A percentile compares a stretch with the other conserved stretches of the same genome.
phyloP scores from a whole-genome alignment of 371 early-diverging fungal species.

The Rhizomucor miehei region DNA sequence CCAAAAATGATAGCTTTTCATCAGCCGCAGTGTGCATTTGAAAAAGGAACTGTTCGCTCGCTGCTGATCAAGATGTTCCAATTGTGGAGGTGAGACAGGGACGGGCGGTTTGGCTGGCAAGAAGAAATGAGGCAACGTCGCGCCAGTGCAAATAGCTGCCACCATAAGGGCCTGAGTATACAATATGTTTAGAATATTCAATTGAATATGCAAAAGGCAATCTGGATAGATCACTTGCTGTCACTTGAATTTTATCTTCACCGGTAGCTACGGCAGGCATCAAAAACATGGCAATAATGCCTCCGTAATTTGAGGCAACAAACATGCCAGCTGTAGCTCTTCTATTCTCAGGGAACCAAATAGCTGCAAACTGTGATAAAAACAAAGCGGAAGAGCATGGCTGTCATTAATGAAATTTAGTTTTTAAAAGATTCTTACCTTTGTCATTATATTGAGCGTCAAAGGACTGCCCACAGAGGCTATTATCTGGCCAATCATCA shows the following conservation, averaged over 20 bases:
- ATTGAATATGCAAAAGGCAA: no score
- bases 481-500: conserved; percentile 59
- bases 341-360: conserved; percentile 31
- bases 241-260: conserved; percentile 21
- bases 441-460: conserved; percentile 58
- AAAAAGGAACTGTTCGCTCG: conserved; percentile 27
- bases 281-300: conserved; percentile 32
- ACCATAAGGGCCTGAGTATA: conserved; percentile 42
- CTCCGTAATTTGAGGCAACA: conserved; percentile 37
- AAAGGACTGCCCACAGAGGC: conserved; percentile 61
- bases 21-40: conserved; percentile 42
- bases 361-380: conserved; percentile 18
- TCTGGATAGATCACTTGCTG: conserved; percentile 12
- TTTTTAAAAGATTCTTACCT: no score
- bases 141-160: conserved; percentile 41
- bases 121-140: conserved; percentile 46
- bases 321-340: conserved; percentile 36
- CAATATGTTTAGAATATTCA: no score
- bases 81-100: conserved; percentile 32
- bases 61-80: neutral
- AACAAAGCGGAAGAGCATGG: no score
- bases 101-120: conserved; percentile 47
- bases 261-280: conserved; percentile 28
- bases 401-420: no score
- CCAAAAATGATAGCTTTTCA: conserved; percentile 52